Conservation (phyloP, 148 eudicot genomes). For the Tetragonia tetragonoides region DNA sequence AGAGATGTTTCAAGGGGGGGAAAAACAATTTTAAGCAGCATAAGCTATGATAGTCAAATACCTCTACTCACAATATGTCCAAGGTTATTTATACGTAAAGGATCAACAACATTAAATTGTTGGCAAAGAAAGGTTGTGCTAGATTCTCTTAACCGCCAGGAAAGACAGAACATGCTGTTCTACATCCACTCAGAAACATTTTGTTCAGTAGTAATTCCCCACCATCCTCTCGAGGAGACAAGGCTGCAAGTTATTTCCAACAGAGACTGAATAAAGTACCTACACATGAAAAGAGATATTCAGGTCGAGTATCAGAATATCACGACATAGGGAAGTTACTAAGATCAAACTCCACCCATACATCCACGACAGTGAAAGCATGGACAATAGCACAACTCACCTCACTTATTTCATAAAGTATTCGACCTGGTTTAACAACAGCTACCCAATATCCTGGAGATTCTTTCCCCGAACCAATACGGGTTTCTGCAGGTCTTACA, state of each 20-base stretch:
- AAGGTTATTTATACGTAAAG: conserved; percentile 55
- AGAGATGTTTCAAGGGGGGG: too few species aligned
- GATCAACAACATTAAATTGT: conserved; percentile 59
- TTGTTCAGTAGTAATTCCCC: conserved; percentile 48
- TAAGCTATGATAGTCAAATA: conserved; percentile 12
- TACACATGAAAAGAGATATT: conserved; percentile 14
- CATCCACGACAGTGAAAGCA: neutral
- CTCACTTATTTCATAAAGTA: too few species aligned
- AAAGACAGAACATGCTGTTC: conserved; percentile 38
- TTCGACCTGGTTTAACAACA: too few species aligned
- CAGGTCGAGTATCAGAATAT: neutral
- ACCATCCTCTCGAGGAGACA: conserved; percentile 51
- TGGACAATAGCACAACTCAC: conserved; percentile 21
- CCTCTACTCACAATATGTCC: conserved; percentile 78
- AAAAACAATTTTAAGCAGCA: neutral
- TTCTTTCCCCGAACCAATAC: too few species aligned
- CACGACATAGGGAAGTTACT: conserved; percentile 1
- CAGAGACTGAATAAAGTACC: conserved; percentile 40
- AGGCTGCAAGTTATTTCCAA: conserved; percentile 37
- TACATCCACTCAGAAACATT: conserved; percentile 49
- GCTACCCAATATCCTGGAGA: too few species aligned
- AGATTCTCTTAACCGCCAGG: conserved; percentile 40
- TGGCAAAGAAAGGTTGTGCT: conserved; percentile 42
- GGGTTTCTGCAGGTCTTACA: too few species aligned
- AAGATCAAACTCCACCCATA: neutral